These are phyloP conservation scores for Daldinia sp. DNA, from an alignment of 2,329 filamentous ascomycete species.

Conservation along the genomic window DNA sequence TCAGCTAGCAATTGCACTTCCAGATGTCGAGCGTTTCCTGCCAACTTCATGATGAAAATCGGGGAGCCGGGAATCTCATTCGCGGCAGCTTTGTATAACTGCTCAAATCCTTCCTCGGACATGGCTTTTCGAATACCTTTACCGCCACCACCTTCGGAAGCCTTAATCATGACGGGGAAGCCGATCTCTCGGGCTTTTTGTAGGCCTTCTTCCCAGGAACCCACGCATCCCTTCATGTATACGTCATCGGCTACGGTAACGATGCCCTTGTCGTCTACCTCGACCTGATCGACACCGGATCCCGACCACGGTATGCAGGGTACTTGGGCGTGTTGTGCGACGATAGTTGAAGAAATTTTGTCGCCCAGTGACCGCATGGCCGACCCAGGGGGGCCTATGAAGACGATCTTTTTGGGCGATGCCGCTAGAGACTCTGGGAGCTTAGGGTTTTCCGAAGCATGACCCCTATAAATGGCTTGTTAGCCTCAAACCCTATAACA, in stretches of 20 bases:
- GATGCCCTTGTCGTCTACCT: conserved; percentile 81
- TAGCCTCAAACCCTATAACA: not conserved
- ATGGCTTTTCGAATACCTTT: conserved; percentile 98
- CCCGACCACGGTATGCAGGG: conserved; percentile 99
- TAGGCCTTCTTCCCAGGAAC: conserved; percentile 88
- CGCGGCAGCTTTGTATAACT: conserved; percentile 92
- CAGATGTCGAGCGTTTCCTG: conserved; percentile 93
- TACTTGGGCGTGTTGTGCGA: conserved; percentile 94
- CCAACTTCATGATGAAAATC: conserved; percentile 99
- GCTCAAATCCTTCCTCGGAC: conserved; percentile 82
- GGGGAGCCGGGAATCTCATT: conserved; percentile 98
- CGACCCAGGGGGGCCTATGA: conserved; percentile 96
- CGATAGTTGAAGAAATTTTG: conserved; percentile 99
- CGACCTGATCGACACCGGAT: conserved; percentile 84
- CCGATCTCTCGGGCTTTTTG: conserved; percentile 87
- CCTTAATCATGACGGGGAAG: conserved; percentile 99
- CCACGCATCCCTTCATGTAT: conserved; percentile 91
- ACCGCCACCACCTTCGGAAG: conserved; percentile 98
- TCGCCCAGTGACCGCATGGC: conserved; percentile 99
- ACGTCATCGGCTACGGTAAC: conserved; percentile 88
- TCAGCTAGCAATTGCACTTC: conserved; percentile 97
- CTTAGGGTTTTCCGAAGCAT: conserved; percentile 98
- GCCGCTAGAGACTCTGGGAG: conserved; percentile 94
- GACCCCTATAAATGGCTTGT: conserved; percentile 70
- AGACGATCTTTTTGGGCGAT: conserved; percentile 98